A percentile compares a stretch with the other conserved stretches of the same genome.
Conservation (phyloP, 768 basidiomycete species). For the Boletus subcaerulescens region DNA sequence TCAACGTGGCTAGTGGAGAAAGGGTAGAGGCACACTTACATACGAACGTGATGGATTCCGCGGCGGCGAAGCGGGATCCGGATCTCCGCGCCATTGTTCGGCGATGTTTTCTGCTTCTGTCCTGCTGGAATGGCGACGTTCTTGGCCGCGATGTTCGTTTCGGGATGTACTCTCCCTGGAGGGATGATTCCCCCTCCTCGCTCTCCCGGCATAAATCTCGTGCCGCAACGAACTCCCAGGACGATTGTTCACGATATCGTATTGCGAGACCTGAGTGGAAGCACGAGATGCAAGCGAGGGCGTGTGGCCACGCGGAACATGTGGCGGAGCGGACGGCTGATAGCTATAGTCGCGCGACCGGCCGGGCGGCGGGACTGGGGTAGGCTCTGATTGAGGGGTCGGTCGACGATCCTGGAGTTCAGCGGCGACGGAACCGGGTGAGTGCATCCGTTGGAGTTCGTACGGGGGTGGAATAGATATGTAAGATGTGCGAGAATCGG, state of each 20-base stretch:
- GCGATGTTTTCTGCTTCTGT: constrained; percentile 27
- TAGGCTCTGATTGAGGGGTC: constrained; percentile 6
- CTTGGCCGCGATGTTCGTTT: constrained; percentile 15
- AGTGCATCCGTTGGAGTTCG: constrained; percentile 2
- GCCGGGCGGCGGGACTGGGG: constrained; percentile 21
- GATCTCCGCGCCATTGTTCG: constrained; percentile 33
- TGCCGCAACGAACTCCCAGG: constrained; percentile 25
- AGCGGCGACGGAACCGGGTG: constrained; percentile 12
- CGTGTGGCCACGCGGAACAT: constrained; percentile 12
- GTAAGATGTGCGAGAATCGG: constrained; percentile 25
- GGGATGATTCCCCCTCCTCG: constrained; percentile 25
- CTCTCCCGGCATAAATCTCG: constrained; percentile 19
- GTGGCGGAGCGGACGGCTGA: constrained; percentile 10
- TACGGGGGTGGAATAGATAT: constrained; percentile 24
- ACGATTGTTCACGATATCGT: constrained; percentile 28
- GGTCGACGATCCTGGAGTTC: constrained; percentile 15
- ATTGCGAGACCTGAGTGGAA: constrained; percentile 32
- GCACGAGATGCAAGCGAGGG: constrained; percentile 26
- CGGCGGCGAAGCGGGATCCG: constrained; percentile 17
- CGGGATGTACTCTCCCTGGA: constrained; percentile 17
- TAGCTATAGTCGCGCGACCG: constrained; percentile 33
- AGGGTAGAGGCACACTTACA: constrained; percentile 12
- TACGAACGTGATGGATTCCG: constrained; percentile 17
- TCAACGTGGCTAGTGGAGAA: constrained; percentile 1
- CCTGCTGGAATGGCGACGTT: constrained; percentile 14